phyloP scores from a whole-genome alignment of 352 stramenopile genomes.

The Globisporangium radiosum region DNA sequence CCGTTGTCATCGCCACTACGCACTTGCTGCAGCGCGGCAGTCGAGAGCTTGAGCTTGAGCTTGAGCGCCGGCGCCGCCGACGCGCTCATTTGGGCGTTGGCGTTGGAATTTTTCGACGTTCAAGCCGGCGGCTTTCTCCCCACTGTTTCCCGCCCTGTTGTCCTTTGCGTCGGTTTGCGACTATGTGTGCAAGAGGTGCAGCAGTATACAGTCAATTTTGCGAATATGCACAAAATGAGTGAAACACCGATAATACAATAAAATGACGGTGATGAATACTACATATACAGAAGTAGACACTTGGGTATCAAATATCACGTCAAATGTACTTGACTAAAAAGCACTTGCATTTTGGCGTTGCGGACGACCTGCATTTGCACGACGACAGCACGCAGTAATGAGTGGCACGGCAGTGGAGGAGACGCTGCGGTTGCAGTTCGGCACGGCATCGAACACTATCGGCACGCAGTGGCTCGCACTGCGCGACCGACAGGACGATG shows the following conservation, averaged over 20 bases:
- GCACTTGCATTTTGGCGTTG: neutral
- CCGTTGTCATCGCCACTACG: conserved; percentile 2
- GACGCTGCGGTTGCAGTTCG: conserved; percentile 68
- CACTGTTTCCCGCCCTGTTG: neutral
- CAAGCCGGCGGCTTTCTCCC: neutral
- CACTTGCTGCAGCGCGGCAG: conserved; percentile 16
- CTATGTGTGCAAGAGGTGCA: too few species aligned
- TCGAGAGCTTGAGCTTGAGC: conserved; percentile 54
- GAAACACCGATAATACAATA: too few species aligned
- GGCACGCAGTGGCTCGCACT: conserved; percentile 53
- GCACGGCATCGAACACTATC: conserved; percentile 56
- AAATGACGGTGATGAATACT: too few species aligned
- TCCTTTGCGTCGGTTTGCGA: neutral
- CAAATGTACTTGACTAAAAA: too few species aligned
- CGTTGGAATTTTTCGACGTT: neutral
- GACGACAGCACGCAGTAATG: neutral
- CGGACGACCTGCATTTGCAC: too few species aligned
- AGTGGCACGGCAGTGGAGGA: conserved; percentile 23
- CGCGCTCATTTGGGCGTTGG: conserved; percentile 24
- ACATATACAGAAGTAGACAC: too few species aligned
- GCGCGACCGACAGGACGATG: conserved; percentile 32
- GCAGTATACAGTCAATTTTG: too few species aligned
- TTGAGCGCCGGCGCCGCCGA: conserved; percentile 28
- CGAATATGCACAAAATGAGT: too few species aligned
- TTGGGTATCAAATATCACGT: too few species aligned